Conservation (phyloP, 2,329 filamentous ascomycete species). For the Tolypocladium inflatum region DNA sequence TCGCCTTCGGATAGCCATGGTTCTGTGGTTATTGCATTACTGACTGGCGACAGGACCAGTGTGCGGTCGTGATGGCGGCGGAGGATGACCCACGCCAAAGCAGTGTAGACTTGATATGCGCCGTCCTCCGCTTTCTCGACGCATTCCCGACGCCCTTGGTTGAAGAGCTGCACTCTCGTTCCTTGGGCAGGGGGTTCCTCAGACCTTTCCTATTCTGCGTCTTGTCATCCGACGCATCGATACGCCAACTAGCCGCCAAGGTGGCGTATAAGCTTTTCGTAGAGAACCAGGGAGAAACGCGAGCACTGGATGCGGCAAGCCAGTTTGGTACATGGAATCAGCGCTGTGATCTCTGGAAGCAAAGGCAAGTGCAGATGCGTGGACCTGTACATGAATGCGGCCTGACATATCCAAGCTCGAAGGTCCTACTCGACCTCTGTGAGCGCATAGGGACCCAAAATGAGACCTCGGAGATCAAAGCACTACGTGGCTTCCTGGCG, state of each 20-base stretch:
- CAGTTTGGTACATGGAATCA: constrained; percentile 16
- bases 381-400: neutral
- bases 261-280: constrained; percentile 39
- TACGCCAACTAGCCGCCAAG: constrained; percentile 36
- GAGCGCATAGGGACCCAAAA: constrained; percentile 35
- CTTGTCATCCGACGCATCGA: constrained; percentile 38
- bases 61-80: neutral
- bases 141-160: constrained; percentile 31
- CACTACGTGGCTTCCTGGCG: constrained; percentile 47
- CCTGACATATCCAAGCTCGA: constrained; percentile 14
- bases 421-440: constrained; percentile 36
- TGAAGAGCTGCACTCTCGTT: constrained; percentile 17
- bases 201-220: constrained; percentile 45
- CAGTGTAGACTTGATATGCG: neutral
- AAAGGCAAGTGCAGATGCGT: constrained; percentile 30
- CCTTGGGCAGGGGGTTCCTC: constrained; percentile 25
- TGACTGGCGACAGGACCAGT: neutral
- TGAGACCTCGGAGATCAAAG: constrained; percentile 32
- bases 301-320: constrained; percentile 13
- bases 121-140: constrained; percentile 42
- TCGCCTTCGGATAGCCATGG: constrained; percentile 5
- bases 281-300: constrained; percentile 14
- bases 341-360: constrained; percentile 38
- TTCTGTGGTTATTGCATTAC: neutral
- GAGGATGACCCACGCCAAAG: neutral